Evolutionary conservation across 129 eudicot genomes (phyloP), one percentile per base, ranked within the genome.

Genomic region (Cynara cardunculus): DNA sequence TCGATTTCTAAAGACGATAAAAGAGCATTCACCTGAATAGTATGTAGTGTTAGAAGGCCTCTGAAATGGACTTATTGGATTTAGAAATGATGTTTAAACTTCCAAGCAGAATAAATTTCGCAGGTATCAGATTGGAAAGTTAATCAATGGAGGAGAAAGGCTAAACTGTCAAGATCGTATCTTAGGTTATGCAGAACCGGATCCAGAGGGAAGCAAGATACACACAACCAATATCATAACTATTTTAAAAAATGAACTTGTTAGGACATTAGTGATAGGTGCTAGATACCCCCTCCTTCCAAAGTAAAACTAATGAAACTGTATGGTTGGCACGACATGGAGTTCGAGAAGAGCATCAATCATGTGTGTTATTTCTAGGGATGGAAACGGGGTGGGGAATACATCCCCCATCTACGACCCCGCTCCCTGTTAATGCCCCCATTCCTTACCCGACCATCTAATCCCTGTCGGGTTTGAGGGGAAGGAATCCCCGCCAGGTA

Each of bases 1-100:
- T 95, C 99, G 19, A 95, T 95, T 46, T 95, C 99, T 86, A 95
- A 85, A 22, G 99, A 95, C 53, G 91, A 89, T 72, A 95, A 81
- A 26, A 95, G 84, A n/a, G 97, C 96, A 90, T 87, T 90, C 77
- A 95, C 99, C 99, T 95, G 91, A 83, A 81, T 41, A 37, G 76
- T 28, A 67, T 32, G 27, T 41, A 75, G 28, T 0, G 30, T 28
- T 79, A 76, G 56, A 74, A 35, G 56, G 53, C 10, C 27, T 62
- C n/a, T 41, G 27, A 7, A 73, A 16, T 39, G 41, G 59, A 26
- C 78, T 74, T 21, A 18, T 74, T 39, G 25, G 25, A 44, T 39
- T 37, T 12, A 53, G 30, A 16, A 27, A 49, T 26, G 69, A 13
- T 74, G 62, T 25, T 27, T 31, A 53, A 74, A 62, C 11, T 19